Conservation (phyloP, 192 early-diverging fungal species). For the Umbelopsis vinacea region DNA sequence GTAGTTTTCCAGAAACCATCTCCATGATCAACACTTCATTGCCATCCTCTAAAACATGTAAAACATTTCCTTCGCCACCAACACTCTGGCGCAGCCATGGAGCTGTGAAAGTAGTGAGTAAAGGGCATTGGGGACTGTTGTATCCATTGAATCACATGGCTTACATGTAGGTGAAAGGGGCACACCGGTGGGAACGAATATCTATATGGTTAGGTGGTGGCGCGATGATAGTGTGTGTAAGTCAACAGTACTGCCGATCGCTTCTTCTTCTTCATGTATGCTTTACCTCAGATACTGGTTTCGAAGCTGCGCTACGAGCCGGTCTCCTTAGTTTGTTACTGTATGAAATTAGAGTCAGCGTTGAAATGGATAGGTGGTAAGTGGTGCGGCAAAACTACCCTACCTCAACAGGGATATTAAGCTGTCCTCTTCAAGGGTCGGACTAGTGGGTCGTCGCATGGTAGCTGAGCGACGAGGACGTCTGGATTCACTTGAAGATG, state of each 20-base stretch:
- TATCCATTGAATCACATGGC: background rate
- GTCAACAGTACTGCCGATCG: background rate
- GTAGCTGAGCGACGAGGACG: background rate
- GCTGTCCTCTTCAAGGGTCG: background rate
- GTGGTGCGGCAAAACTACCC: no score
- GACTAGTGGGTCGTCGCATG: background rate
- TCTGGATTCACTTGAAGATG: background rate
- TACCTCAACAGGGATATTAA: background rate
- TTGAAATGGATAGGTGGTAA: no score
- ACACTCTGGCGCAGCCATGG: conserved; percentile 15
- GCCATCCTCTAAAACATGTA: conserved; percentile 59
- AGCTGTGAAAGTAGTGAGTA: background rate
- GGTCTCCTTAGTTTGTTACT: background rate
- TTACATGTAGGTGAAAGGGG: conserved; percentile 5
- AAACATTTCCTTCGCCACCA: conserved; percentile 24
- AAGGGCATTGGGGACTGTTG: no score
- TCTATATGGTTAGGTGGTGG: background rate
- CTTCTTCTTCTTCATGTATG: background rate
- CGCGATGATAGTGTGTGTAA: background rate
- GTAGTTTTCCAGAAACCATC: conserved; percentile 52
- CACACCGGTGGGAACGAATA: background rate
- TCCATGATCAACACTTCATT: conserved; percentile 64
- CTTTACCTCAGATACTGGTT: conserved; percentile 6
- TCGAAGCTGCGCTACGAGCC: background rate
- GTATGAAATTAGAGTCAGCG: background rate